Evolutionary conservation across 306 rosid species (phyloP).

Genomic region (Dryas drummondii): DNA sequence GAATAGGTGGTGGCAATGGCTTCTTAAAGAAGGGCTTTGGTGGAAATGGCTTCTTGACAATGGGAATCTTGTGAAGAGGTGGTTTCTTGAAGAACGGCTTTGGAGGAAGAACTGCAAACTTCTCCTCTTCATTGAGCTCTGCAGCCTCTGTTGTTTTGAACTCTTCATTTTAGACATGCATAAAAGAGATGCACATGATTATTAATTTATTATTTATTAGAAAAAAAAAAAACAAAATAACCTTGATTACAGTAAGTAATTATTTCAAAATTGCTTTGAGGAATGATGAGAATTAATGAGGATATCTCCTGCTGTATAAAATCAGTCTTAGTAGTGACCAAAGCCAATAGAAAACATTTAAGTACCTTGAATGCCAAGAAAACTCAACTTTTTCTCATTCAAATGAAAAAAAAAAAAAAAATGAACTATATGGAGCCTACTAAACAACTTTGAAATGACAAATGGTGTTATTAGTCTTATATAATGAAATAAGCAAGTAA

Average conservation of each 20-base stretch:
- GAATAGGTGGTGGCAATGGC: not conserved
- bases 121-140: constrained; percentile 11
- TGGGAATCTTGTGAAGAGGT: not conserved
- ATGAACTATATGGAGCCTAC: too few species aligned
- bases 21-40: constrained; percentile 8
- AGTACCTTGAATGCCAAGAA: too few species aligned
- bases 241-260: not conserved
- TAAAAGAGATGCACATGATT: not conserved
- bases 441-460: too few species aligned
- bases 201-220: not conserved
- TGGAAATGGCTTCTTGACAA: not conserved
- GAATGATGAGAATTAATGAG: too few species aligned
- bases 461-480: not conserved
- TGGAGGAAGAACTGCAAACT: constrained; percentile 8
- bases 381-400: too few species aligned
- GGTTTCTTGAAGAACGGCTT: constrained; percentile 13
- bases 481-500: not conserved
- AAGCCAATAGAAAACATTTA: too few species aligned
- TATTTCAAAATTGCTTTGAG: too few species aligned
- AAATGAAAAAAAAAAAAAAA: too few species aligned
- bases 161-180: not conserved
- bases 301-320: too few species aligned
- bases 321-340: too few species aligned
- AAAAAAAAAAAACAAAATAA: not conserved
- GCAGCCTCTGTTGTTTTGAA: not conserved